Evolutionary conservation across 2,329 filamentous ascomycete species (phyloP), one percentile per base, ranked within the genome.

Genomic region (Colletotrichum acutatum): DNA sequence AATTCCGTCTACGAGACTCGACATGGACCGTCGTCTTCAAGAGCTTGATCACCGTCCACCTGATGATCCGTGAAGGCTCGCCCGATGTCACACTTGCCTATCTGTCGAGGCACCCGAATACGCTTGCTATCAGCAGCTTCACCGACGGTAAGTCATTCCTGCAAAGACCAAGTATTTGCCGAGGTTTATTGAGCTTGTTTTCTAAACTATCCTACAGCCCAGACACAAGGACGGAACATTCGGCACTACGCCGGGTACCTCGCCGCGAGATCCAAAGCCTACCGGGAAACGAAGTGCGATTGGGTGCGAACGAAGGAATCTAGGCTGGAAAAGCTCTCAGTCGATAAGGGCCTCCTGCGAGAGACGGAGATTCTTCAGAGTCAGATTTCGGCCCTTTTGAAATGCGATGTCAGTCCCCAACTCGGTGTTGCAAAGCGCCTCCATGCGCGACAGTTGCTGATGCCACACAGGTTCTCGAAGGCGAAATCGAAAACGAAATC

Each of bases 1-100:
- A 97, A 81, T 91, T 95, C 81, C 91, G 97, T 65, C 85, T 99
- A 76, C 93, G 95, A 81, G 97, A 99, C 82, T 96, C 96, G 77
- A 98, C 97, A 87, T 99, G 97, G 97, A 99, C 97, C n/a, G 95
- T 98, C 71, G 96, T 98, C 76, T 98, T 98, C 91, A 99, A 99
- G 87, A 93, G 95, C 78, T 87, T 99, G 77, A 98, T 98, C 78
- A 97, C 97, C 61, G 91, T 97, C 59, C 97, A 99, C 82, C 86
- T 98, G 74, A 98, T 99, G 97, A 97, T 99, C 81, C 91, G 97
- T 77, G 97, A 99, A 85, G 97, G 97, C 66, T 93, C 95, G 75
- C 91, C 93, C 42, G 95, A 98, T 81, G 93, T 95, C 61, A 98
- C 97, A 3, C 87, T 99, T 76, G 89, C 91, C 74, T 98, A 94